Evolutionary conservation across 306 rosid genomes (phyloP), one percentile per base, ranked within the genome.

Genomic region (Leucaena leucocephala): DNA sequence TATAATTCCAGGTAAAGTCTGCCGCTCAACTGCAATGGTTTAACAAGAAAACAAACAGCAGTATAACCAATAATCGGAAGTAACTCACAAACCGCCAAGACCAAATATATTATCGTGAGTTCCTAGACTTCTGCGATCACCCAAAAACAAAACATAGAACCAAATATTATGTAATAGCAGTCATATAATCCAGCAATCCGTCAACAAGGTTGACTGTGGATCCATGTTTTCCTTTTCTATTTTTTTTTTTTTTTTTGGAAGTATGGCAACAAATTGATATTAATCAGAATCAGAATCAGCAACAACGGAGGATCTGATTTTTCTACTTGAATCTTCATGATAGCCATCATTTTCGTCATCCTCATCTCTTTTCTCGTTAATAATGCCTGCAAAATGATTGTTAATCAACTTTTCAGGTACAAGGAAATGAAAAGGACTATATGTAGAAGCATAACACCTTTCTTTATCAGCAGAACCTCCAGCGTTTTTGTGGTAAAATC

Each of bases 231-330:
- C 1, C 36, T 27, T 27, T 27, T 27, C 27, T 27, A n/a, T 27
- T 22, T 34, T 33, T 52, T 38, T 27, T 5, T 6, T 13, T 76
- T 61, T 2, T 19, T 68, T 80, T 65, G 10, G 16, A 71, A 15
- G 52, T 43, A 35, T 1, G 34, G 54, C 74, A 27, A 81, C 55
- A 62, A 50, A 48, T 45, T 76, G 39, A 55, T 65, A 66, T 79
- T 86, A 89, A 65, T 93, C 99, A 10, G 97, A 90, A 80, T 92
- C 96, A 19, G 98, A 93, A 80, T 87, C 94, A 63, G 76, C 81
- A 65, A 76, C 45, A 42, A 36, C 64, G 3, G 98, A 92, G 68
- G 97, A 82, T 85, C 93, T 90, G 70, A 95, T 93, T 1, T 74
- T 67, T 81, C 88, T 84, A 14, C 72, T 82, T 67, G 75, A 66